A percentile compares a stretch with the other conserved stretches of the same genome.
These are phyloP conservation scores for Entomortierella beljakovae DNA, from an alignment of 192 early-diverging fungal genomes.

Conservation along the genomic window DNA sequence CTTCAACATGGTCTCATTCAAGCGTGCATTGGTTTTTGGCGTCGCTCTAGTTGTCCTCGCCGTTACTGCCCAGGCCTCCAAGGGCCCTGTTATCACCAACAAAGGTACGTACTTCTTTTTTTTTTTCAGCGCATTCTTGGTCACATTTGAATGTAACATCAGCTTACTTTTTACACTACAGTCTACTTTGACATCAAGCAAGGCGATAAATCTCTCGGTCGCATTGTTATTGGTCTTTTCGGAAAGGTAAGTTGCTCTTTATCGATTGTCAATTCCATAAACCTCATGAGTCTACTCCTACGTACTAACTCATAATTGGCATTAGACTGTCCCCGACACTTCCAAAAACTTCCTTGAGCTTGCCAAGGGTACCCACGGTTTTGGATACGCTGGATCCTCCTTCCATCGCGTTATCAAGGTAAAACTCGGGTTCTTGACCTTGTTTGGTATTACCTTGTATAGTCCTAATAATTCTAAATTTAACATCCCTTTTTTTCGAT, in stretches of 20 bases:
- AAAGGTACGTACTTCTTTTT: conserved; percentile 55
- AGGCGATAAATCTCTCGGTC: conserved; percentile 76
- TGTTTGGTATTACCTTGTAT: conserved; percentile 27
- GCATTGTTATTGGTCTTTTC: conserved; percentile 79
- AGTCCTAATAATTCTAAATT: background rate
- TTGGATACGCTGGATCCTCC: conserved; percentile 53
- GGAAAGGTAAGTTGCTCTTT: conserved; percentile 62
- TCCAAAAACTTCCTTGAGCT: conserved; percentile 95
- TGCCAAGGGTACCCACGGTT: conserved; percentile 77
- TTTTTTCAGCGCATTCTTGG: background rate
- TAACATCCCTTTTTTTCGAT: background rate
- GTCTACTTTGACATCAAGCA: conserved; percentile 93
- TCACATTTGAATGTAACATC: too few species aligned
- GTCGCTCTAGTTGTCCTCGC: conserved; percentile 32
- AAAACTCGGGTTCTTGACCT: conserved; percentile 45
- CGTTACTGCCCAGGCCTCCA: conserved; percentile 50
- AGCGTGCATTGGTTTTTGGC: conserved; percentile 32
- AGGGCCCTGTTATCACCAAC: conserved; percentile 78
- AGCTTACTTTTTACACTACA: background rate
- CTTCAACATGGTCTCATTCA: conserved; percentile 41
- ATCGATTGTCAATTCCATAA: background rate
- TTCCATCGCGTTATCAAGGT: conserved; percentile 80
- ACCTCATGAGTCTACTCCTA: too few species aligned
- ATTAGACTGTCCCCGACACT: conserved; percentile 71
- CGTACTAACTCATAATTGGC: background rate